Evolutionary conservation across 305 asterid genomes (phyloP), one percentile per base, ranked within the genome.

Genomic region (Fraxinus floribunda): DNA sequence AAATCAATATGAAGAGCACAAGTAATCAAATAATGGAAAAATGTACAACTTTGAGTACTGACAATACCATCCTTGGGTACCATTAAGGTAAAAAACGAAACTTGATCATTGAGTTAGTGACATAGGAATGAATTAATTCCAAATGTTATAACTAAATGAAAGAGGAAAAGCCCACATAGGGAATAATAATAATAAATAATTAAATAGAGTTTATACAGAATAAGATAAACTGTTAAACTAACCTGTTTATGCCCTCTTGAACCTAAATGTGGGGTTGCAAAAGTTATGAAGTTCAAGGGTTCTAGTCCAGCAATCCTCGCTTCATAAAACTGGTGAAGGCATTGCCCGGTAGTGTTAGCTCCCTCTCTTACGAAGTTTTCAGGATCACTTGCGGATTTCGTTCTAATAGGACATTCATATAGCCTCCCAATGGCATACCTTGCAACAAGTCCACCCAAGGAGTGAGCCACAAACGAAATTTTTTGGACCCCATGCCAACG

Each of bases 181-280:
- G 52, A 70, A 35, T 10, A 29, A 78, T 75, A 26, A 75, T 57
- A 24, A 70, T 26, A 26, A 26, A 30, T 46, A 18, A 39, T 7
- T 24, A 52, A 44, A 15, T 7, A 32, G 26, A 71, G 41, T 71
- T 30, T 34, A 16, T 2, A 68, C 64, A 13, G 26, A 74, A 66
- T 34, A 70, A 79, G 55, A 82, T 18, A 46, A 22, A 77, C 20
- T 66, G 34, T 83, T 29, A 10, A 79, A 55, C 10, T 64, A 29
- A 93, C 98, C 93, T 94, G 98, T 80, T 93, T 92, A 87, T 93
- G 89, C 78, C 98, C 97, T 88, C 91, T 93, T 26, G 97, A 92
- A 75, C 98, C 98, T 82, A 95, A 83, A 89, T 95, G 98, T 2
- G 98, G 98, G 75, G 98, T 95, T 49, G 98, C 98, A 83, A 95